phyloP scores from a whole-genome alignment of 306 rosid species.

The Ceratonia siliqua region DNA sequence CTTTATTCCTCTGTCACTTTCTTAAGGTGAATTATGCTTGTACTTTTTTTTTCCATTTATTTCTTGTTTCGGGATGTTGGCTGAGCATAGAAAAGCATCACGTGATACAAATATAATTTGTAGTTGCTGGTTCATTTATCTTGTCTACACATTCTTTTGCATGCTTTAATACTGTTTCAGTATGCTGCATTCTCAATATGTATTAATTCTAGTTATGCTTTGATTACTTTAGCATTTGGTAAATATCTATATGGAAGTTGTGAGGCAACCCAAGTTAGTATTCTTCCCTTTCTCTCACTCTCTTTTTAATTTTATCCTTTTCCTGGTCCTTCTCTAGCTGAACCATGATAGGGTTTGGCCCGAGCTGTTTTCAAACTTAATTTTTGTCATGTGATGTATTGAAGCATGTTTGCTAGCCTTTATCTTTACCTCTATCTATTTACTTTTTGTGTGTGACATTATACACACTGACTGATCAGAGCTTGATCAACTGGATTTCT shows the following conservation, averaged over 20 bases:
- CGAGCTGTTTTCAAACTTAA: background rate
- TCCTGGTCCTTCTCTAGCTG: background rate
- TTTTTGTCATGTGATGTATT: background rate
- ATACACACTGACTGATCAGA: background rate
- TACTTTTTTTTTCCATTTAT: background rate
- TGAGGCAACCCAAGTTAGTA: background rate
- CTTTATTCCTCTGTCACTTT: conserved; percentile 62
- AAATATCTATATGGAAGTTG: background rate
- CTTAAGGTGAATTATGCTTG: conserved; percentile 53
- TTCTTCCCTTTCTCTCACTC: background rate
- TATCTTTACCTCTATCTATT: background rate
- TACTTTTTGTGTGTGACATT: background rate
- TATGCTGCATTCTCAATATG: background rate
- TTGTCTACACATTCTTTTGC: background rate
- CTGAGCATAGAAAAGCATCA: background rate
- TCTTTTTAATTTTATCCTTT: background rate
- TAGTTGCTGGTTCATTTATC: background rate
- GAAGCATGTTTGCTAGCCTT: background rate
- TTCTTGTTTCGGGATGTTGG: background rate
- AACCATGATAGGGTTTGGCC: background rate
- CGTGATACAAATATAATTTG: background rate
- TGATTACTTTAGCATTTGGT: background rate
- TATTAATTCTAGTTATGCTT: background rate
- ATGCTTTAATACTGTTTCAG: background rate
- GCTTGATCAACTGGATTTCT: background rate